Conservation (phyloP, 2,329 filamentous ascomycete species). For the Lachnellula cervina region DNA sequence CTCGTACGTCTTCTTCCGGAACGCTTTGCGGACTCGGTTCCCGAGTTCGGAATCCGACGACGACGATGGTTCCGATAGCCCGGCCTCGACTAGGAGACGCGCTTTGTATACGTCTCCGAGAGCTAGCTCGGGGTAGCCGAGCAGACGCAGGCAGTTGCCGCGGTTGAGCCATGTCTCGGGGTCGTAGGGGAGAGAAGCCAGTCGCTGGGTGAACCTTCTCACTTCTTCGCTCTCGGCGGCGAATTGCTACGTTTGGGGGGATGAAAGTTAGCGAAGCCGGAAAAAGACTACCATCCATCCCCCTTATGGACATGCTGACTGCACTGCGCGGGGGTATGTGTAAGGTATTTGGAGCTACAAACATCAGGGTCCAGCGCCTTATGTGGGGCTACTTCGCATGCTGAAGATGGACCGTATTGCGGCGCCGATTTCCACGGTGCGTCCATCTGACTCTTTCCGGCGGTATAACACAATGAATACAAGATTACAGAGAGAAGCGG, state of each 20-base stretch:
- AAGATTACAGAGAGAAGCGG: background rate
- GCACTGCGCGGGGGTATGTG: no score
- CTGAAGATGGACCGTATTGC: conserved; percentile 22
- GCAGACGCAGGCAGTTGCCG: conserved; percentile 21
- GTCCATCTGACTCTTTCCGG: conserved; percentile 11
- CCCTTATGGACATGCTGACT: no score
- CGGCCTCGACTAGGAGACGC: conserved; percentile 28
- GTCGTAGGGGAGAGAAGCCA: conserved; percentile 24
- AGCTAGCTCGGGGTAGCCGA: conserved; percentile 31
- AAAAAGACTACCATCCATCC: background rate
- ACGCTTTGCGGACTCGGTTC: conserved; percentile 25
- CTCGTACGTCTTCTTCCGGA: conserved; percentile 21
- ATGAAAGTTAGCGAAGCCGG: conserved; percentile 7
- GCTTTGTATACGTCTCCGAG: conserved; percentile 32
- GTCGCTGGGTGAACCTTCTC: conserved; percentile 15
- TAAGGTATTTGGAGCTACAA: no score
- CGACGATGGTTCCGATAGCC: background rate
- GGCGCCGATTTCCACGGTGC: conserved; percentile 14
- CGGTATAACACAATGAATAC: background rate
- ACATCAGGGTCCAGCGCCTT: conserved; percentile 19
- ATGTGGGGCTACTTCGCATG: conserved; percentile 21
- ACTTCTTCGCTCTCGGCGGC: conserved; percentile 18
- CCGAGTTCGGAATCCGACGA: conserved; percentile 13
- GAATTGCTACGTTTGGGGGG: conserved; percentile 14
- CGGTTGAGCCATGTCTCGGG: conserved; percentile 27